A percentile compares a stretch with the other conserved stretches of the same genome.
These are phyloP conservation scores for Eudorina sp. DNA, from an alignment of 139 green algal species.

Conservation along the genomic window DNA sequence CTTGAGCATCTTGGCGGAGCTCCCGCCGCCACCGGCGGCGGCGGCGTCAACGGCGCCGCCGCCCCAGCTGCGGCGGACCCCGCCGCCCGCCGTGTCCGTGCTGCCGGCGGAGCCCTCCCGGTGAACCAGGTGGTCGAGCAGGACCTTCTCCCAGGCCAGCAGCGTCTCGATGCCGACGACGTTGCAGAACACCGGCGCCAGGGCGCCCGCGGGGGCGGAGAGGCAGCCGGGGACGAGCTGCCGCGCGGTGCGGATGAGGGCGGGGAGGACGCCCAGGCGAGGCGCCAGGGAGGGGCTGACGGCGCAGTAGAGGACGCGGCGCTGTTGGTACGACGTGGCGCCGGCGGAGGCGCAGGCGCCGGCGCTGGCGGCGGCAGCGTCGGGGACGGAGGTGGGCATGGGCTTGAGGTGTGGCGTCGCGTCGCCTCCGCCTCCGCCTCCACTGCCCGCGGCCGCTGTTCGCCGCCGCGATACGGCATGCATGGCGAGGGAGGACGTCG, in stretches of 20 bases:
- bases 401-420: neutral
- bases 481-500: neutral
- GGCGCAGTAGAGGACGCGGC: neutral
- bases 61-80: neutral
- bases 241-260: neutral
- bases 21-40: neutral
- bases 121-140: neutral
- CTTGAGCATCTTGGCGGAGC: neutral
- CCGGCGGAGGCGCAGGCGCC: neutral
- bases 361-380: neutral
- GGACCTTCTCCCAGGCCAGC: conserved; percentile 14
- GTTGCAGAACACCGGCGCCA: conserved; percentile 46
- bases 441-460: neutral
- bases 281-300: neutral
- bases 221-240: conserved; percentile 35
- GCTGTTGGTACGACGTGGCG: too few species aligned
- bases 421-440: neutral
- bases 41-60: neutral
- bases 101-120: neutral
- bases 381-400: neutral
- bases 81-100: neutral
- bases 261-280: conserved; percentile 16
- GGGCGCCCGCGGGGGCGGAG: conserved; percentile 10
- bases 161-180: conserved; percentile 28
- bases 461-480: too few species aligned